Evolutionary conservation across 768 basidiomycete species (phyloP).

Genomic region (Psilocybe azurescens): DNA sequence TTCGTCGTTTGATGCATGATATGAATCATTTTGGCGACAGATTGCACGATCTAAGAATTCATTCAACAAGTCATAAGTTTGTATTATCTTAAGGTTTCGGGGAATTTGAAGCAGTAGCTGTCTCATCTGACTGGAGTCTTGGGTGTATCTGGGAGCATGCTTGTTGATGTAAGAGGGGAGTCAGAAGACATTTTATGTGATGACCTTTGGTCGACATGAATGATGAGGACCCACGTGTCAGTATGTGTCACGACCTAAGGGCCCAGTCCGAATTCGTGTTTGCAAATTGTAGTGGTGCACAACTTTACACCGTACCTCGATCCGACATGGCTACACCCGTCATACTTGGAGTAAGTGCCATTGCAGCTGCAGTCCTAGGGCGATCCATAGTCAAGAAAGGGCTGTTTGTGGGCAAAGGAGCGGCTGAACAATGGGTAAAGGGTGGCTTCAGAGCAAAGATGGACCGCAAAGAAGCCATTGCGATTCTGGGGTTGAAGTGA

Average conservation of each 20-base stretch:
- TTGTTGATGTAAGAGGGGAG: too few relatives aligned
- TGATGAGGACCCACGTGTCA: too few relatives aligned
- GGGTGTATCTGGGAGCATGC: too few relatives aligned
- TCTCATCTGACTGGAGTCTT: too few relatives aligned
- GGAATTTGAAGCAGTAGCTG: too few relatives aligned
- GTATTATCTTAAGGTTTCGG: too few relatives aligned
- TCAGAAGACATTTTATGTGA: too few relatives aligned
- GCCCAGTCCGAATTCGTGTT: too few relatives aligned
- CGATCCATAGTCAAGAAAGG: slow-evolving; percentile 73
- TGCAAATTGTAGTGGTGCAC: not conserved
- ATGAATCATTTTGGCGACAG: slow-evolving; percentile 43
- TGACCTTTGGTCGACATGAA: too few relatives aligned
- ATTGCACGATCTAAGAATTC: slow-evolving; percentile 32
- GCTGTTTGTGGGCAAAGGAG: slow-evolving; percentile 58
- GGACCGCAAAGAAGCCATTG: slow-evolving; percentile 93
- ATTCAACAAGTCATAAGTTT: too few relatives aligned
- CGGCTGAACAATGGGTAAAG: slow-evolving; percentile 85
- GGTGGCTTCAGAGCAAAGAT: slow-evolving; percentile 97
- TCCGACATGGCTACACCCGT: slow-evolving; percentile 78
- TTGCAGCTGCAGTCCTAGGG: slow-evolving; percentile 77
- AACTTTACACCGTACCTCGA: not conserved
- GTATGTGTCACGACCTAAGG: too few relatives aligned
- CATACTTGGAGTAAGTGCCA: slow-evolving; percentile 76
- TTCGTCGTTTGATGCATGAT: slow-evolving; percentile 39
- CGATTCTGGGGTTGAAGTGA: slow-evolving; percentile 91